Evolutionary conservation across 2,329 filamentous ascomycete genomes (phyloP), one percentile per base, ranked within the genome.

Genomic region (Fusarium sp.): DNA sequence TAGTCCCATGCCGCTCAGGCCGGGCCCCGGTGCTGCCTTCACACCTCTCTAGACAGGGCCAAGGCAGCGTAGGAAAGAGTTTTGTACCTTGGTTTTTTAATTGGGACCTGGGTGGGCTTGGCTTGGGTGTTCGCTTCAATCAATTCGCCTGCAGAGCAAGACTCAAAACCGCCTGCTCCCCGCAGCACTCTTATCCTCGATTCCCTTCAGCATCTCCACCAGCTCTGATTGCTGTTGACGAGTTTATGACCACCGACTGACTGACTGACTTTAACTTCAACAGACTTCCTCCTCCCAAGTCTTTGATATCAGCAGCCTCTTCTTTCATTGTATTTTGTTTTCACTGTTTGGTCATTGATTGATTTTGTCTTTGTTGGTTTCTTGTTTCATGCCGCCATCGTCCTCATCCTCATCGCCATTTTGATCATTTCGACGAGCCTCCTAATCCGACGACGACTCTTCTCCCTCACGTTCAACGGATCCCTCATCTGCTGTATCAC

Each of bases 121-220:
- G 51, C 51, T 52, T 12, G 41, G 55, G 55, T 48, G 55, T 58
- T 47, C 44, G 14, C 44, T 28, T 47, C 12, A 9, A 14, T 15
- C 30, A 58, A 32, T 38, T 58, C 41, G 45, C 48, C 42, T 55
- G 55, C 41, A 41, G 34, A 22, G 50, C 56, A 69, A 50, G 64
- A 74, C 57, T 77, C 76, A 78, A 78, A 78, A 78, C 76, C 74
- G 76, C 68, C 75, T 70, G 55, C 68, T 78, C 73, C 76, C 76
- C 73, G 74, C 76, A 74, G 56, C 74, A 52, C 50, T 72, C 57
- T 64, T 68, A 62, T 61, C 52, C 63, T 70, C 66, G 59, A 62
- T 66, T 55, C 68, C 55, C 34, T 62, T 41, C 74, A 75, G 66
- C 72, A 74, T 66, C 66, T 72, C 71, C 68, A 76, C 74, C 67